A percentile compares a stretch with the other conserved stretches of the same genome.
Conservation (phyloP, 768 basidiomycete species). For the Favolaschia claudopus region DNA sequence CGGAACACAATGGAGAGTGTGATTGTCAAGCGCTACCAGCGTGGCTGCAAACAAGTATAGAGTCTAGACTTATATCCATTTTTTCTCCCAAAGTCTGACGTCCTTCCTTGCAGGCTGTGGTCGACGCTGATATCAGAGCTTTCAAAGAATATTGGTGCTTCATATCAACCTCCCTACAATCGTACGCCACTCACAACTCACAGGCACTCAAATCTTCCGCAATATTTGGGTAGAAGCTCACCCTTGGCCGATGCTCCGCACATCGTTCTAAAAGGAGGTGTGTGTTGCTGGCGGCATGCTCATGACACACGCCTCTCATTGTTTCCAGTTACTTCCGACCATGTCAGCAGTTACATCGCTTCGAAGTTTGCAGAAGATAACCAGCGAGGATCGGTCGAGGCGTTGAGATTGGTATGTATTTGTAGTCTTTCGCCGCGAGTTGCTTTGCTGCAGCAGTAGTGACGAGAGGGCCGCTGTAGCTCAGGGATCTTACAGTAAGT, state of each 20-base stretch:
- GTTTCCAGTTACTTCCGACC: constrained; percentile 13
- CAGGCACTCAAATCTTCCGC: constrained; percentile 17
- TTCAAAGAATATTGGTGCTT: constrained; percentile 16
- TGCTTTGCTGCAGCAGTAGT: not conserved
- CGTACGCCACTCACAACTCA: not conserved
- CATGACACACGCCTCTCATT: not conserved
- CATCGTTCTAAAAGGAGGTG: constrained; percentile 13
- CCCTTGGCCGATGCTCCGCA: constrained; percentile 2
- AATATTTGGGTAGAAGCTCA: constrained; percentile 13
- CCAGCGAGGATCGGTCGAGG: constrained; percentile 12
- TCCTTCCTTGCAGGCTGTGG: not conserved
- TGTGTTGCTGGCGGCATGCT: not conserved
- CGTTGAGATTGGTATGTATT: constrained; percentile 9
- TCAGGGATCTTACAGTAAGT: constrained; percentile 19
- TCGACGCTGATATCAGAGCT: constrained; percentile 10
- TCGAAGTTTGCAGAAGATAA: constrained; percentile 14
- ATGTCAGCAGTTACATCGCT: constrained; percentile 17
- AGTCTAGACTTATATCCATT: not conserved
- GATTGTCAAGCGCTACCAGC: constrained; percentile 5
- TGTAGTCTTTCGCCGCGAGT: no score
- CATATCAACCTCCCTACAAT: not conserved
- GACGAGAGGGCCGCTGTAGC: no score
- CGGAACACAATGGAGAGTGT: not conserved
- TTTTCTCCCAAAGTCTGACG: not conserved
- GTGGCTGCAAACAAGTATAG: not conserved